Base-by-base conservation (phyloP, 1,284 basidiomycete genomes). In the Irpex sp. region DNA sequence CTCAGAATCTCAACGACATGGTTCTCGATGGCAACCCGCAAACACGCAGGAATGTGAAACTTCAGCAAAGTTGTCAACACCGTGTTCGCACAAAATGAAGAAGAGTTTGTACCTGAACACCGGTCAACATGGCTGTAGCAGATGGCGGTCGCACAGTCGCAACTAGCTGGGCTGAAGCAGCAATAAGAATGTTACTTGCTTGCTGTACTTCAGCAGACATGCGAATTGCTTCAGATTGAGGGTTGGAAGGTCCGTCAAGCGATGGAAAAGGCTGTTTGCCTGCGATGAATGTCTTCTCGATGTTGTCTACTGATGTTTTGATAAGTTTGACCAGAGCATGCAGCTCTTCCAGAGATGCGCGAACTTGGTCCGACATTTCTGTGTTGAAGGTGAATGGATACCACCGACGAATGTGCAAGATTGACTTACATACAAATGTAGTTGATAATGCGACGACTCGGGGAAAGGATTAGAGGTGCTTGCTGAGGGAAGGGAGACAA, bases 1-100 rank as follows among this genome's bases (percentile, higher is more conserved):
- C 75, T 67, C n/a, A 79, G 64, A 11, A 77, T 77, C 66, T 79
- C 77, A 4, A 70, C 64, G 11, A 77, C 73, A 61, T 78, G 70
- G 1, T 71, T 70, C 47, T 72, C 71, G 21, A 72, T 65, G 3
- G 70, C 75, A 21, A 74, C 68, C 1, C 72, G 62, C 4, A 76
- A 43, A 3, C 68, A 69, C 9, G 71, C 61, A 4, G 73, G 65
- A 21, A 69, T 13, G 49, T 65, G 55, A 47, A 60, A 64, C 67
- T 70, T 31, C n/a, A 8, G 4, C 26, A 2, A 26, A 26, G 26
- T 26, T 26, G 26, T 26, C 26, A 26, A 4, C 26, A 26, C 26
- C 4, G 26, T 26, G 26, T 26, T 26, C 26, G 4, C 2, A 26
- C 26, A 26, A 2, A 26, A 26, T 3, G 26, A 26, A 26, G 2